Percentiles rank a stretch among this genome's conserved stretches.
phyloP scores from a whole-genome alignment of 768 basidiomycete species.

The Rhodocollybia butyracea region DNA sequence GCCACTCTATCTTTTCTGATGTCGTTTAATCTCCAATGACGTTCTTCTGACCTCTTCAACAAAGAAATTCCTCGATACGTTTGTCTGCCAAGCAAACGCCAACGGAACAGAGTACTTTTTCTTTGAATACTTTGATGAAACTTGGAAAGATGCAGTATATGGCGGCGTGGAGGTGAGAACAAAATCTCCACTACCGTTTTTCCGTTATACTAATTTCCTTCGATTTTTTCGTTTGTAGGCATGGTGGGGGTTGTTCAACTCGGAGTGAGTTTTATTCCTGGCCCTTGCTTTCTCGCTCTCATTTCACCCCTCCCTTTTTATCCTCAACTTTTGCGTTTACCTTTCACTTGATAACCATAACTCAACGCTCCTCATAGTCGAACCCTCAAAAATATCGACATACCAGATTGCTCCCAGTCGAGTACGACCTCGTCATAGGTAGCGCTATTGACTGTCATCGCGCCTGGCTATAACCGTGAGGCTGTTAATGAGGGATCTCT shows the following conservation, averaged over 20 bases:
- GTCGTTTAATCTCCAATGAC: neutral
- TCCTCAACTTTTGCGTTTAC: too few relatives aligned
- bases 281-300: too few relatives aligned
- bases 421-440: too few relatives aligned
- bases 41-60: neutral
- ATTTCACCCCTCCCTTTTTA: too few relatives aligned
- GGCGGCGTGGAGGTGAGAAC: conserved; percentile 71
- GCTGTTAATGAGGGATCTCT: too few relatives aligned
- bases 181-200: neutral
- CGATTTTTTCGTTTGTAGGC: neutral
- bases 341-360: too few relatives aligned
- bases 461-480: too few relatives aligned
- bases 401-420: too few relatives aligned
- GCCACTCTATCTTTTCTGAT: neutral
- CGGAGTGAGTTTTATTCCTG: conserved; percentile 50
- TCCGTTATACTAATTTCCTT: neutral
- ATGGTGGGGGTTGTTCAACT: conserved; percentile 63
- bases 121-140: conserved; percentile 65
- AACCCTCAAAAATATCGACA: too few relatives aligned
- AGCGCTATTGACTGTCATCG: too few relatives aligned
- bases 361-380: too few relatives aligned
- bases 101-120: conserved; percentile 90
- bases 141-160: conserved; percentile 49
- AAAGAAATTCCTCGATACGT: conserved; percentile 79
- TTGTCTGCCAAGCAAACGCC: conserved; percentile 81